A percentile compares a stretch with the other conserved stretches of the same genome.
phyloP scores from a whole-genome alignment of 768 basidiomycete species.

The Rossbeevera mucosa region DNA sequence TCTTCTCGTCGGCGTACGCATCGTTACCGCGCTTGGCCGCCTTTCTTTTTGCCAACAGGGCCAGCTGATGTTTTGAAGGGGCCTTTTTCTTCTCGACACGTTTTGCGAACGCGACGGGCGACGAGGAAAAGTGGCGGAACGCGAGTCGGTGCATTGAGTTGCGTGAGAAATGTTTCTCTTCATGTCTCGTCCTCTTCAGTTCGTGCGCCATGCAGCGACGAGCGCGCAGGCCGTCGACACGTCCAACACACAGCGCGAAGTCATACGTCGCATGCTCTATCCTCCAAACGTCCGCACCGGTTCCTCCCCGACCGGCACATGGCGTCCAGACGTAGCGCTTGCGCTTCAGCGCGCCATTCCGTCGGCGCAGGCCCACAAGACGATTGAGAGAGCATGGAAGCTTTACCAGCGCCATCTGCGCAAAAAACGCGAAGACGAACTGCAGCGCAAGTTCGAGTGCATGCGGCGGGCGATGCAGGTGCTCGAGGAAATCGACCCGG shows the following conservation, averaged over 20 bases:
- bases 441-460: conserved; percentile 70
- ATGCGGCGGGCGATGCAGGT: conserved; percentile 87
- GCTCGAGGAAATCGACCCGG: conserved; percentile 47
- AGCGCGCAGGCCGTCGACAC: conserved; percentile 21
- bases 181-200: conserved; percentile 30
- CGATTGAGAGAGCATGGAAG: conserved; percentile 87
- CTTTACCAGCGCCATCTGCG: conserved; percentile 75
- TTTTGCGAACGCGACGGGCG: conserved; percentile 38
- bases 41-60: conserved; percentile 58
- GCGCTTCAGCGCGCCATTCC: conserved; percentile 83
- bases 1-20: conserved; percentile 60
- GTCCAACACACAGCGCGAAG: conserved; percentile 61
- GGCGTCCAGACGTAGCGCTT: conserved; percentile 74
- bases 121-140: conserved; percentile 52
- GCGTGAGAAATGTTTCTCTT: conserved; percentile 49
- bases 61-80: conserved; percentile 66
- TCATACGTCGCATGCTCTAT: conserved; percentile 76
- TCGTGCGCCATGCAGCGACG: conserved; percentile 43
- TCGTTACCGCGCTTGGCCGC: conserved; percentile 50
- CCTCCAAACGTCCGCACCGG: conserved; percentile 69
- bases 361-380: conserved; percentile 84
- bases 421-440: conserved; percentile 61
- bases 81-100: conserved; percentile 54
- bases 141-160: too few relatives aligned
- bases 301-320: conserved; percentile 73